Evolutionary conservation across 2,329 filamentous ascomycete species (phyloP).

Genomic region (Coniochaeta hoffmannii): DNA sequence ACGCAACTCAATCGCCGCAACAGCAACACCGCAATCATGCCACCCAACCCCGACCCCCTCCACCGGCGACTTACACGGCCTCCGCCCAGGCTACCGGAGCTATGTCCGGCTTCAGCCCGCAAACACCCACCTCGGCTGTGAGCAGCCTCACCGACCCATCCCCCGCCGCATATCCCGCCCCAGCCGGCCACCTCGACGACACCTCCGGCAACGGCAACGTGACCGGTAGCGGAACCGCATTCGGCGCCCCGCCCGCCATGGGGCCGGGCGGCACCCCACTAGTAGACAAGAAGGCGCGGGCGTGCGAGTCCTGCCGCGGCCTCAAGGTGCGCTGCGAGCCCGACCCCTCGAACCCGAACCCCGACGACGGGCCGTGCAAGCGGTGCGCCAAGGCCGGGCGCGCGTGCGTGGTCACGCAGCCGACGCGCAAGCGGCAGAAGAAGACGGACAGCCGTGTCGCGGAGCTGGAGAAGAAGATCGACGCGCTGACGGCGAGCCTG

Average conservation of each 20-base stretch:
- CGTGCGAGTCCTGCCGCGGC: conserved; percentile 68
- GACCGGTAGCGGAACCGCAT: conserved; percentile 32
- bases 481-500: conserved; percentile 74
- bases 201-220: conserved; percentile 21
- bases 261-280: background rate
- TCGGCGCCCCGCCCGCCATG: background rate
- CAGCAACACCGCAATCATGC: background rate
- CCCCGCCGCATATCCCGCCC: background rate
- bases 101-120: background rate
- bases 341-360: conserved; percentile 44
- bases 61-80: background rate
- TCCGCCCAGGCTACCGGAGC: background rate
- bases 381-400: conserved; percentile 77
- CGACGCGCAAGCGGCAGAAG: conserved; percentile 73
- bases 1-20: background rate
- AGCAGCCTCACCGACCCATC: background rate
- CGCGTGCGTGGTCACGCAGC: conserved; percentile 69
- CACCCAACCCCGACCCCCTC: background rate
- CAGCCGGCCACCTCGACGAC: conserved; percentile 4
- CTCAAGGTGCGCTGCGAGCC: conserved; percentile 83
- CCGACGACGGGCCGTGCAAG: conserved; percentile 54
- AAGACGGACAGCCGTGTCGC: conserved; percentile 86
- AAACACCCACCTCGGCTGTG: background rate
- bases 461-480: conserved; percentile 88
- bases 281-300: conserved; percentile 52